Percentiles rank a stretch among this genome's conserved stretches.
Conservation (phyloP, 2,329 filamentous ascomycete species). For the Trichoderma sp. region DNA sequence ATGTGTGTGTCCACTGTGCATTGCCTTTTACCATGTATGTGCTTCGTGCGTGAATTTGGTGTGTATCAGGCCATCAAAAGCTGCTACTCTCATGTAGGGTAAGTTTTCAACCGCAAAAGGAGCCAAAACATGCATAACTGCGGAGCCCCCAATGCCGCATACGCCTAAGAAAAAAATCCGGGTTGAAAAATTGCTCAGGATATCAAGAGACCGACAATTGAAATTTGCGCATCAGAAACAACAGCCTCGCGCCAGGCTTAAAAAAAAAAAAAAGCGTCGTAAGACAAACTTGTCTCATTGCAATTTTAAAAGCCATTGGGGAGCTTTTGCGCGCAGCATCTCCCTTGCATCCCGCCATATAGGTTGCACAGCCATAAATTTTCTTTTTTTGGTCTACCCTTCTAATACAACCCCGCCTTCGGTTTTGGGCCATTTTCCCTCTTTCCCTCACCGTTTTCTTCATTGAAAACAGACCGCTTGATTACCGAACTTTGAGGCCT, state of each 20-base stretch:
- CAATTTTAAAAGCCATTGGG: background rate
- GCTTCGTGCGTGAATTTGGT: background rate
- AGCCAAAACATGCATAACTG: background rate
- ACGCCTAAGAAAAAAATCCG: background rate
- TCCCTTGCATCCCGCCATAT: conserved; percentile 9
- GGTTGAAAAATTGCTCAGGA: background rate
- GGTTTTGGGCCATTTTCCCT: conserved; percentile 10
- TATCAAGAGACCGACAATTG: no score
- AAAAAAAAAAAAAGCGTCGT: background rate
- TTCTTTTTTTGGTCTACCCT: background rate
- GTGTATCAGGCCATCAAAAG: background rate
- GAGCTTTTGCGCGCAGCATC: background rate
- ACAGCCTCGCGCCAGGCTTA: background rate
- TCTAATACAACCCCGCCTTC: conserved; percentile 21
- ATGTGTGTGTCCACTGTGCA: background rate
- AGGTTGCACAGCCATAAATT: conserved; percentile 15
- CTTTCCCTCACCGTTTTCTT: conserved; percentile 23
- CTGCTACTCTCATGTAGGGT: background rate
- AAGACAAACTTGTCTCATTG: conserved; percentile 2
- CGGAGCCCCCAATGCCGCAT: background rate
- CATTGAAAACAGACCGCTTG: conserved; percentile 8
- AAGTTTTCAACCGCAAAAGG: background rate
- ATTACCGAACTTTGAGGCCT: background rate
- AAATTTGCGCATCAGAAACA: background rate
- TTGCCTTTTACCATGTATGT: background rate